Evolutionary conservation across 2,329 filamentous ascomycete genomes (phyloP), one percentile per base, ranked within the genome.

Genomic region (Massarina eburnea): DNA sequence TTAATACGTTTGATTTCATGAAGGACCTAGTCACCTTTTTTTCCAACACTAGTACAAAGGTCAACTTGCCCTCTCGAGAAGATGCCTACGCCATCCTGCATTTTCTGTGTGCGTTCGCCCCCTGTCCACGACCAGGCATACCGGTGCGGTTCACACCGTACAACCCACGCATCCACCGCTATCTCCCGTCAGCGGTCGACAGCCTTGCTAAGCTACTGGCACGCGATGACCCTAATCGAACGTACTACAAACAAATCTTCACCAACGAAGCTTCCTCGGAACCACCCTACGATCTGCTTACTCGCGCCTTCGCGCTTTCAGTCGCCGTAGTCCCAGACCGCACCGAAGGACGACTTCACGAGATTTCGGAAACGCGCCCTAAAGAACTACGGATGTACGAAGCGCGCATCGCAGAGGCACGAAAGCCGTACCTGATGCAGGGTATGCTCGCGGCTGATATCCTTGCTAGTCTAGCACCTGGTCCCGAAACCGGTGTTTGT

Each of bases 1-100:
- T 81, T 62, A 96, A 96, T 70, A 94, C 88, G 0, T 76, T 96
- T 55, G 94, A 99, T 70, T 92, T 97, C 61, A 95, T 96, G 89
- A 99, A 99, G 72, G 94, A 99, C 68, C 77, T 91, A 22, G 83
- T 97, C 46, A 86, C 90, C 14, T 84, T 95, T 55, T 77, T 99
- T 43, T 96, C 92, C 45, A 97, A 99, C 68, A 83, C 95, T 38
- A 85, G 91, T 7, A 83, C 88, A 37, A 81, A 83, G 8, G 81
- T 97, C 41, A 86, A 92, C 62, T 77, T 99, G 30, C 87, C 91
- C 1, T 86, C 86, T 17, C 85, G 88, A 52, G 91, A 97, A 63
- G 91, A 97, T 65, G 91, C 91, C 0, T 76, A 90, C 30, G 90
- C 88, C 60, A 77, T 97, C 6, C 75, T 99, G 30, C 87, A 95